Conservation (phyloP, 202 grass and related monocot genomes). For the Dendrocalamus latiflorus region DNA sequence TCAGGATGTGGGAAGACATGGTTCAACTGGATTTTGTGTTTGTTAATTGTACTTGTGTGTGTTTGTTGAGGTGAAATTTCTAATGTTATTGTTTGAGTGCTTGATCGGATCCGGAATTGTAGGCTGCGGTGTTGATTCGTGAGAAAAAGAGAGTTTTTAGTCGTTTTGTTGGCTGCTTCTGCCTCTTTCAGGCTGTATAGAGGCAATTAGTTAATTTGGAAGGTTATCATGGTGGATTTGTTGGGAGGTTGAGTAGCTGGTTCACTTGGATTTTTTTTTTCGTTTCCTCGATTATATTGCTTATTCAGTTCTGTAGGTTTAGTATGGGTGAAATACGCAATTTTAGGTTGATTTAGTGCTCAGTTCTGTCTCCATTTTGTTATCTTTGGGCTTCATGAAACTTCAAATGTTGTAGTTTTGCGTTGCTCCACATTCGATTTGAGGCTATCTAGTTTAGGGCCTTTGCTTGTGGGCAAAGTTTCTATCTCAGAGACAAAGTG, state of each 20-base stretch:
- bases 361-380: neutral
- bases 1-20: neutral
- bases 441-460: neutral
- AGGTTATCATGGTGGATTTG: neutral
- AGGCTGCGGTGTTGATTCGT: neutral
- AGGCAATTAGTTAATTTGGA: neutral
- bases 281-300: neutral
- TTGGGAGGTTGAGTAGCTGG: neutral
- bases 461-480: too few relatives aligned
- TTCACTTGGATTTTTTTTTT: neutral
- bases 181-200: neutral
- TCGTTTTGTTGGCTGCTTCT: neutral
- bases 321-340: neutral
- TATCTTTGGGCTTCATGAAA: neutral
- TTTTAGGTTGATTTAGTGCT: neutral
- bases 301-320: neutral
- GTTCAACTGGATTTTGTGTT: neutral
- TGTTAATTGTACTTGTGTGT: neutral
- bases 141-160: neutral
- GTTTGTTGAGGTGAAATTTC: neutral
- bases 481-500: too few relatives aligned
- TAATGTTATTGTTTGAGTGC: neutral
- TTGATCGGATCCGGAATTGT: conserved; percentile 12
- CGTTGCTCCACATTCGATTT: neutral
- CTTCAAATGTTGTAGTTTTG: neutral